Percentiles rank a stretch among this genome's conserved stretches.
phyloP scores from a whole-genome alignment of 129 eudicot species.

The Artemisia tridentata region DNA sequence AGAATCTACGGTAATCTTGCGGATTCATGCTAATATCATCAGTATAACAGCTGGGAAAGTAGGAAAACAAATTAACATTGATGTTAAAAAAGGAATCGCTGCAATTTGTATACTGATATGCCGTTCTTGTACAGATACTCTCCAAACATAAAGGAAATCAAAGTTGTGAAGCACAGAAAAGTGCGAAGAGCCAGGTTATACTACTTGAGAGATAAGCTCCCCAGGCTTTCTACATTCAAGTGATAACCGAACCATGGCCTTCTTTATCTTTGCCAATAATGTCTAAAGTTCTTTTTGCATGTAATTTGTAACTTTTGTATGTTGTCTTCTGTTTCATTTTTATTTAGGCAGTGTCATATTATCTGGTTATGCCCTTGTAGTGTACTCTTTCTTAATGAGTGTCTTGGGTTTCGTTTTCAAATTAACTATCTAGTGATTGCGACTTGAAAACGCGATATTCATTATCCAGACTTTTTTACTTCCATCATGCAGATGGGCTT shows the following conservation, averaged over 20 bases:
- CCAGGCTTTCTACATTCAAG: slow-evolving; percentile 86
- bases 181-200: slow-evolving; percentile 85
- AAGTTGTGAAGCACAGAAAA: slow-evolving; percentile 76
- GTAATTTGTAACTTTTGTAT: background rate
- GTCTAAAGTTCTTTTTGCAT: background rate
- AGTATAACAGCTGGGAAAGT: no score
- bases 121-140: slow-evolving; percentile 58
- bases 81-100: no score
- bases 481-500: no score
- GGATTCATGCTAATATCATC: no score
- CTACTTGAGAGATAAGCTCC: slow-evolving; percentile 93
- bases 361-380: no score
- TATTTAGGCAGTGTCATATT: background rate
- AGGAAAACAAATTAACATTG: no score
- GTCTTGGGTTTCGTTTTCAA: no score
- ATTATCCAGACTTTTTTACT: no score
- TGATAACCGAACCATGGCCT: slow-evolving; percentile 12
- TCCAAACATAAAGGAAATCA: slow-evolving; percentile 74
- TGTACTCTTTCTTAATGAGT: no score
- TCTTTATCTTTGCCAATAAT: background rate
- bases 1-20: no score
- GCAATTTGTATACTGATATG: background rate
- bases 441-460: no score
- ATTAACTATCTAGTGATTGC: no score
- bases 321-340: background rate